phyloP scores from a whole-genome alignment of 192 early-diverging fungal genomes.

The Podila epicladia region DNA sequence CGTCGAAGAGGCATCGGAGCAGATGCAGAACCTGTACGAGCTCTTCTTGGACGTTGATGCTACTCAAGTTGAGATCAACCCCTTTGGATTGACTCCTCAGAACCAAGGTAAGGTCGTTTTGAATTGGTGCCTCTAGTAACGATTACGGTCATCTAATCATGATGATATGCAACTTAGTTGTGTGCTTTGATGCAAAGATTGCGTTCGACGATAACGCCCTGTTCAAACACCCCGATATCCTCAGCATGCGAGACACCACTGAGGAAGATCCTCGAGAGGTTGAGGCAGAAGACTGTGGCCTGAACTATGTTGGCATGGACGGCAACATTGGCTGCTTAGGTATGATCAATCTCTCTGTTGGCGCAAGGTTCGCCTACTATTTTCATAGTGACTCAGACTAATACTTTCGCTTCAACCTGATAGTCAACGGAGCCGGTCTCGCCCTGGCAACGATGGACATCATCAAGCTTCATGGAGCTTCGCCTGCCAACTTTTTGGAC shows the following conservation, averaged over 20 bases:
- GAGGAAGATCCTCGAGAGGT: slow-evolving; percentile 43
- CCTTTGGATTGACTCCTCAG: slow-evolving; percentile 40
- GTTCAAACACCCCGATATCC: slow-evolving; percentile 43
- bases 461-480: slow-evolving; percentile 39
- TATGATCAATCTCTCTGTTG: neutral
- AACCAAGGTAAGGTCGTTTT: slow-evolving; percentile 13
- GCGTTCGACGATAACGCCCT: slow-evolving; percentile 35
- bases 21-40: slow-evolving; percentile 46
- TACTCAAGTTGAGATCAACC: slow-evolving; percentile 38
- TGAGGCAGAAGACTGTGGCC: slow-evolving; percentile 35
- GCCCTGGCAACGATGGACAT: slow-evolving; percentile 50
- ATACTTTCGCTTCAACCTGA: too few relatives aligned
- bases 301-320: slow-evolving; percentile 47
- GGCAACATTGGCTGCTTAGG: slow-evolving; percentile 46
- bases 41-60: slow-evolving; percentile 44
- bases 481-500: slow-evolving; percentile 46
- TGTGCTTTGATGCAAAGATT: slow-evolving; percentile 49
- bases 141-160: neutral
- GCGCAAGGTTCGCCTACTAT: neutral
- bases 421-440: slow-evolving; percentile 42
- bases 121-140: neutral
- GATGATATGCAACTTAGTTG: too few relatives aligned
- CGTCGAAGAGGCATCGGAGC: slow-evolving; percentile 39
- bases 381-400: neutral
- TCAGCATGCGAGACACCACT: slow-evolving; percentile 31